Base-by-base conservation (phyloP, 768 basidiomycete species). In the Chalciporus chontae region DNA sequence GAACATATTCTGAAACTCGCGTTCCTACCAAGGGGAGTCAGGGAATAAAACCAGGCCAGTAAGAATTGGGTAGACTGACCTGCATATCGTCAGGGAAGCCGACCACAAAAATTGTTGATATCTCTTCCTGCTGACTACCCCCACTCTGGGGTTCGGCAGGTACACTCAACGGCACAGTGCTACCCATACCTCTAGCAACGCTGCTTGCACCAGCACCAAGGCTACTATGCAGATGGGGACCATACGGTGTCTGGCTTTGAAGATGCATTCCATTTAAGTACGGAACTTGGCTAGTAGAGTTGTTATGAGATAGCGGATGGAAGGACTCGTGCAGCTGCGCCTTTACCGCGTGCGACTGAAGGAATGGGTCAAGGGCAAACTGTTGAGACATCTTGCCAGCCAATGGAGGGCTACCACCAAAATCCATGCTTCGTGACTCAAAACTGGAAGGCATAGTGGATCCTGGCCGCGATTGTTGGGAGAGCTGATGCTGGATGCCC, bases 1-100 rank as follows among this genome's bases (percentile, higher is more conserved):
- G 67, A 99, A 99, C 89, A 99, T 95, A 66, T 97, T 97, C 69
- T 95, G 92, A 69, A 98, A 99, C 71, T 99, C 96, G 26, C 96
- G 92, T 74, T 98, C 96, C 94, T 97, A 58, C 4, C 45, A 39
- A 23, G 19, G 45, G 58, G 11, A 56, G 55, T 41, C 41, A 53
- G 60, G 61, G 9, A 21, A 36, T 7, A 29, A 54, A 45, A 55
- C 21, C 26, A 40, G 26, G 47, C 1, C 29, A 24, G 19, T 29
- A 47, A 19, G 39, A 55, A 46, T 18, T 18, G 47, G 9, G 54
- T 47, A 36, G 41, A 78, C 86, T 56, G 60, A 91, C 94, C 80
- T 88, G 86, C 90, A 98, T 97, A 62, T 99, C 96, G 50, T 99
- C 96, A 4, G 96, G 96, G 67, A 99, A 99, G 0, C 96, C 96